A percentile compares a stretch with the other conserved stretches of the same genome.
phyloP scores from a whole-genome alignment of 148 eudicot species.

The Cornus suecica region DNA sequence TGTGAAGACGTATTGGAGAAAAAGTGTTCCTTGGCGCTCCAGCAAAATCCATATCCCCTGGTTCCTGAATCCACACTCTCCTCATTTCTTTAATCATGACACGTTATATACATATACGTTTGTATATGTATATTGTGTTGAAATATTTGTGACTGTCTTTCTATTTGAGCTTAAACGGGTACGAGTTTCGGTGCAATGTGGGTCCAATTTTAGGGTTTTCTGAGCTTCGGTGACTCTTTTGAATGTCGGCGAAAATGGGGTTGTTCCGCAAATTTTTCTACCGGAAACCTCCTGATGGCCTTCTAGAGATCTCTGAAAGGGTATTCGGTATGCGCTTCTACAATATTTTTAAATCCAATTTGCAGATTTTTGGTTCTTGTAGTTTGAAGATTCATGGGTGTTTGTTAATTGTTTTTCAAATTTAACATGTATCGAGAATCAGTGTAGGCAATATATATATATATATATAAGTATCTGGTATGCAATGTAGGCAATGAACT shows the following conservation, averaged over 20 bases:
- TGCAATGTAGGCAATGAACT: not conserved
- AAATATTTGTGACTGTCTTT: not conserved
- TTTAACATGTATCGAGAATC: not conserved
- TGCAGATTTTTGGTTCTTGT: not conserved
- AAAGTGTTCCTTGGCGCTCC: slow-evolving; percentile 30
- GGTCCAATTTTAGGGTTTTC: slow-evolving; percentile 6
- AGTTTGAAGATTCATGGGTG: not conserved
- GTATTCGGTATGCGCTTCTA: slow-evolving; percentile 72
- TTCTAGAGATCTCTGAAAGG: slow-evolving; percentile 86
- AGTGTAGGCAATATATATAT: not conserved
- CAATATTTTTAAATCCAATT: not conserved
- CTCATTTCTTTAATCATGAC: slow-evolving; percentile 7
- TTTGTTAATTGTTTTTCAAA: not conserved
- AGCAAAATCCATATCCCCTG: slow-evolving; percentile 23
- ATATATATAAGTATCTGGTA: not conserved
- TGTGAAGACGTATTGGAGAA: slow-evolving; percentile 16
- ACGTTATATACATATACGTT: not conserved
- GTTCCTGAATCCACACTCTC: slow-evolving; percentile 8
- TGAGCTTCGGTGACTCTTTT: slow-evolving; percentile 12
- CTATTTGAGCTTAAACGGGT: slow-evolving; percentile 29
- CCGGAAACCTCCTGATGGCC: slow-evolving; percentile 85
- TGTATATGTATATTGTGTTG: not conserved
- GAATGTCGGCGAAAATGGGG: slow-evolving; percentile 45
- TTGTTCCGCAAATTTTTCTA: slow-evolving; percentile 68
- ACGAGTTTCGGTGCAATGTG: slow-evolving; percentile 7